A percentile compares a stretch with the other conserved stretches of the same genome.
Conservation (phyloP, 2,329 filamentous ascomycete genomes). For the Epichloe sp. region DNA sequence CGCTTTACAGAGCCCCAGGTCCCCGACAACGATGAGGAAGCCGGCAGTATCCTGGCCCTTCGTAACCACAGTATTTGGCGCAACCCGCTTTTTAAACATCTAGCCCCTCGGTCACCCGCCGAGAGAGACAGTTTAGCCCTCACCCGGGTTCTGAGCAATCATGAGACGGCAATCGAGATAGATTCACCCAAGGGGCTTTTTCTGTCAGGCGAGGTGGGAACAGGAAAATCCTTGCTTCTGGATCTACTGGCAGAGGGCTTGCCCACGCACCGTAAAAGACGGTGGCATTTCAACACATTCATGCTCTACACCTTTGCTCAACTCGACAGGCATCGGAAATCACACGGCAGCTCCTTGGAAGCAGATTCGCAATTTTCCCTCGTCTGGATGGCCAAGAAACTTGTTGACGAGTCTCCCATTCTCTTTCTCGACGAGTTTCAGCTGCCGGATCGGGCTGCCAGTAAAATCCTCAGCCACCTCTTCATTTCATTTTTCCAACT, state of each 20-base stretch:
- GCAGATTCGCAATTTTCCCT: constrained; percentile 46
- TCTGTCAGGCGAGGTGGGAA: constrained; percentile 70
- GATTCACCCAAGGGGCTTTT: constrained; percentile 63
- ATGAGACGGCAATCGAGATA: constrained; percentile 58
- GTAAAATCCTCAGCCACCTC: constrained; percentile 66
- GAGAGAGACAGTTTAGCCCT: constrained; percentile 49
- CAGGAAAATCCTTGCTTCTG: constrained; percentile 75
- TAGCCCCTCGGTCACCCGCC: constrained; percentile 40
- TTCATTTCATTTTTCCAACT: constrained; percentile 73
- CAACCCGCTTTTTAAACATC: constrained; percentile 44
- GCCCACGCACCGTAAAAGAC: constrained; percentile 56
- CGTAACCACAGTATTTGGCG: constrained; percentile 42
- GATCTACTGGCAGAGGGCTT: constrained; percentile 69
- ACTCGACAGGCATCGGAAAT: constrained; percentile 50
- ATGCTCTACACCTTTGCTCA: constrained; percentile 68
- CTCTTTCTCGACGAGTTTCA: constrained; percentile 77
- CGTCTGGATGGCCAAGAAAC: constrained; percentile 60
- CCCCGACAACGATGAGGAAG: constrained; percentile 18
- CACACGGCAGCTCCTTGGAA: constrained; percentile 10
- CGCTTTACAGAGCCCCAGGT: constrained; percentile 24
- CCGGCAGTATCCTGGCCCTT: constrained; percentile 30
- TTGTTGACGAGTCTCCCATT: constrained; percentile 62
- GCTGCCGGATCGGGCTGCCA: constrained; percentile 62
- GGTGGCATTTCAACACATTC: constrained; percentile 79
- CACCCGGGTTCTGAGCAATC: constrained; percentile 52